phyloP scores from a whole-genome alignment of 331 rosid species.

The Quercus lobata region DNA sequence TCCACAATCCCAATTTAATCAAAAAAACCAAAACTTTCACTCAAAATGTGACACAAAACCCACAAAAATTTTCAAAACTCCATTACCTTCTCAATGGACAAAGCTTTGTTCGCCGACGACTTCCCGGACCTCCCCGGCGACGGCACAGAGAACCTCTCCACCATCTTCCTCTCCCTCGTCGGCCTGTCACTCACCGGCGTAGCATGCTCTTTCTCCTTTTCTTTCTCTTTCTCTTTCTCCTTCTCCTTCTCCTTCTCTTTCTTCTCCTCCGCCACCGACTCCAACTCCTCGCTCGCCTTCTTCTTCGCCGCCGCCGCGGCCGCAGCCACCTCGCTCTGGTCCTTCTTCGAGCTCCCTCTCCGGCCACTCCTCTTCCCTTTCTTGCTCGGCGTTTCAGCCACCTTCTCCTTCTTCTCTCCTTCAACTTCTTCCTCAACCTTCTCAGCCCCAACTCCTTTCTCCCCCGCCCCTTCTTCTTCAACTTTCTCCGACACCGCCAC shows the following conservation, averaged over 20 bases:
- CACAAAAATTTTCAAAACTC: background rate
- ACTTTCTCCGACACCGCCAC: background rate
- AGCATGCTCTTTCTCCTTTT: constrained; percentile 36
- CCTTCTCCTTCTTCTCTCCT: constrained; percentile 11
- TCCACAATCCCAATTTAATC: background rate
- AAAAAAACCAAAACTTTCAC: background rate
- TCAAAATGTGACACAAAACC: no score
- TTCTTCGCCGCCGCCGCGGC: background rate
- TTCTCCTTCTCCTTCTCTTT: constrained; percentile 20
- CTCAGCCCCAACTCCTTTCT: background rate
- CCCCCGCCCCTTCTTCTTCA: background rate
- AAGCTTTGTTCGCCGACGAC: constrained; percentile 50
- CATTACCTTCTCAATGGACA: constrained; percentile 79
- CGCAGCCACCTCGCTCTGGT: constrained; percentile 2
- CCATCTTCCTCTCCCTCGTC: constrained; percentile 81
- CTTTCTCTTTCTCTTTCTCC: constrained; percentile 14
- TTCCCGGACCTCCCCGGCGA: constrained; percentile 36
- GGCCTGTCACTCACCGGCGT: constrained; percentile 83
- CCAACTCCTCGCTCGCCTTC: constrained; percentile 28
- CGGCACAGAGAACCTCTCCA: constrained; percentile 72
- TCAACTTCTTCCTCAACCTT: constrained; percentile 8
- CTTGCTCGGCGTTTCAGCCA: background rate
- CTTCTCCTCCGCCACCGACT: background rate
- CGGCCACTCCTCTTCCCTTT: constrained; percentile 11
- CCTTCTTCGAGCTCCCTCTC: constrained; percentile 18